phyloP scores from a whole-genome alignment of 768 basidiomycete species.

The Tylopilus rubrobrunneus region DNA sequence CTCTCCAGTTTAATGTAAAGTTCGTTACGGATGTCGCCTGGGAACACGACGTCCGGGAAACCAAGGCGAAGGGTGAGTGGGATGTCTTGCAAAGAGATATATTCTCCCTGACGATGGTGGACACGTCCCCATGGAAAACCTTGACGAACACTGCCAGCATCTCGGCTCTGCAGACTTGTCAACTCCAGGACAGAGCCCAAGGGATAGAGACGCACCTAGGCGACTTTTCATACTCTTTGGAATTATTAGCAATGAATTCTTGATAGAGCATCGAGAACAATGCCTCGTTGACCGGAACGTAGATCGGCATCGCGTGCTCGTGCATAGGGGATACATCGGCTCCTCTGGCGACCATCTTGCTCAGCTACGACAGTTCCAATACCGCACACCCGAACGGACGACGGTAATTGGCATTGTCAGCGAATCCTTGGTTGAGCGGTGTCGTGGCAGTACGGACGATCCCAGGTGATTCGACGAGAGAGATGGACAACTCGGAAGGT shows the following conservation, averaged over 20 bases:
- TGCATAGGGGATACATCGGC: no score
- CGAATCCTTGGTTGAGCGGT: conserved; percentile 26
- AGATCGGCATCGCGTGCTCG: conserved; percentile 88
- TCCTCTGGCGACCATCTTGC: conserved; percentile 63
- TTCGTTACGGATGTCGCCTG: conserved; percentile 89
- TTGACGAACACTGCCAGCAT: conserved; percentile 85
- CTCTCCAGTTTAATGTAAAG: conserved; percentile 94
- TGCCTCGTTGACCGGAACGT: conserved; percentile 74
- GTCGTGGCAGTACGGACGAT: conserved; percentile 13
- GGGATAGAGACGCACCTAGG: conserved; percentile 26
- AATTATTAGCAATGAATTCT: conserved; percentile 80
- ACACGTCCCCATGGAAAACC: conserved; percentile 78
- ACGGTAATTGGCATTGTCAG: conserved; percentile 45
- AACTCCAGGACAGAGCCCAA: neutral
- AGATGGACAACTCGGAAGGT: conserved; percentile 53
- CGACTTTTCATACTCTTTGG: conserved; percentile 74
- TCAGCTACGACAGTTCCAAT: conserved; percentile 75
- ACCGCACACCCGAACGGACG: no score
- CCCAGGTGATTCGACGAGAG: no score
- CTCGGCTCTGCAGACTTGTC: conserved; percentile 40
- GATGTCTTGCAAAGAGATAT: conserved; percentile 75
- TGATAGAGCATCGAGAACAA: conserved; percentile 93
- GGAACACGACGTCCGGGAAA: conserved; percentile 95
- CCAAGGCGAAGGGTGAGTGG: conserved; percentile 84
- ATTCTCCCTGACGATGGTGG: conserved; percentile 76